phyloP scores from a whole-genome alignment of 139 green algal genomes.

The Closterium sp. region DNA sequence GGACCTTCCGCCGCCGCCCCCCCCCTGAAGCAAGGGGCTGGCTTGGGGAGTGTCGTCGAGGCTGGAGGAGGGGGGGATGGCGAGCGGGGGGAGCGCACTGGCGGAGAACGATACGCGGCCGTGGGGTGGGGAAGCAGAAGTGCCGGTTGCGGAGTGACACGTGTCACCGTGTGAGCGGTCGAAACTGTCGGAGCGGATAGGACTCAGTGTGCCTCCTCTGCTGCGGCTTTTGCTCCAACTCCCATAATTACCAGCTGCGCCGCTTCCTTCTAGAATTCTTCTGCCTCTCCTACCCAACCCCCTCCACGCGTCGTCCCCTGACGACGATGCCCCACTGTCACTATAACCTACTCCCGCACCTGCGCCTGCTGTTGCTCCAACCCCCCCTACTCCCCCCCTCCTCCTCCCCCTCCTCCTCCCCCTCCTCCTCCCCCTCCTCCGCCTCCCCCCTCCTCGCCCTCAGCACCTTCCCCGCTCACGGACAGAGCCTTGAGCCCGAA shows the following conservation, averaged over 20 bases:
- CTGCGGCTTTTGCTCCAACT: neutral
- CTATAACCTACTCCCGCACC: neutral
- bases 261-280: neutral
- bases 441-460: neutral
- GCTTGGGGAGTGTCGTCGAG: neutral
- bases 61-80: neutral
- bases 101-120: neutral
- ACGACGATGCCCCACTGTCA: neutral
- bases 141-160: neutral
- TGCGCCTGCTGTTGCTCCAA: neutral
- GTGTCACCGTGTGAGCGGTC: neutral
- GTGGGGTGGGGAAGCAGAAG: too few relatives aligned
- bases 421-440: too few relatives aligned
- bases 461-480: neutral
- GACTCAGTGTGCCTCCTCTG: neutral
- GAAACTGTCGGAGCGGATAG: neutral
- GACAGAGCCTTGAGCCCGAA: neutral
- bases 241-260: neutral
- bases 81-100: neutral
- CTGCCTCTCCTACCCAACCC: neutral
- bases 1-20: neutral
- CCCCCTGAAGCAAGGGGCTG: neutral
- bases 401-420: too few relatives aligned
- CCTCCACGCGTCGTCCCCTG: neutral
- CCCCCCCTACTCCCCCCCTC: too few relatives aligned